Conservation (phyloP, 2,329 filamentous ascomycete genomes). For the Atkinsonella texensis region DNA sequence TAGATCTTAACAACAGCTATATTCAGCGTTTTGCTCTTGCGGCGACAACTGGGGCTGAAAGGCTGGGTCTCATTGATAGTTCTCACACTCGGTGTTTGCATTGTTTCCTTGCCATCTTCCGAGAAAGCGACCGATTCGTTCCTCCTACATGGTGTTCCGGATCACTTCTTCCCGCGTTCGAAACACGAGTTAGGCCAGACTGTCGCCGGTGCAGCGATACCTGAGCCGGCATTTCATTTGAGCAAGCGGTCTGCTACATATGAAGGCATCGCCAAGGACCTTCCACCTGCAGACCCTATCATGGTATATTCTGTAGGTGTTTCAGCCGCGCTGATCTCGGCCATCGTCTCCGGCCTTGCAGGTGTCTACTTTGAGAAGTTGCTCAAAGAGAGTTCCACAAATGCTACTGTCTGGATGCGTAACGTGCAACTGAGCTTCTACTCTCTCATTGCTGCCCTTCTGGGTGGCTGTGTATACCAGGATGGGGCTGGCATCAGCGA, state of each 20-base stretch:
- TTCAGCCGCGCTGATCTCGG: constrained; percentile 64
- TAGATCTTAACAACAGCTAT: constrained; percentile 78
- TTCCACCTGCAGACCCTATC: constrained; percentile 31
- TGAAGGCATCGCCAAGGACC: constrained; percentile 64
- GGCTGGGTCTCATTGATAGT: constrained; percentile 74
- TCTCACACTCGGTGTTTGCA: constrained; percentile 68
- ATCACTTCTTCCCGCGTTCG: constrained; percentile 65
- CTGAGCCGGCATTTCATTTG: constrained; percentile 14
- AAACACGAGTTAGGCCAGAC: constrained; percentile 61
- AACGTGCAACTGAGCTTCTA: constrained; percentile 94
- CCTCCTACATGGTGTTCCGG: constrained; percentile 49
- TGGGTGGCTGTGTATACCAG: constrained; percentile 75
- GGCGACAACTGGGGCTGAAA: constrained; percentile 54
- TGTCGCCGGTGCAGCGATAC: constrained; percentile 12
- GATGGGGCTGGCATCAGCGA: constrained; percentile 75
- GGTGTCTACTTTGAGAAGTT: constrained; percentile 87
- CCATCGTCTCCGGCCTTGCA: constrained; percentile 70
- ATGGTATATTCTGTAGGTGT: constrained; percentile 76
- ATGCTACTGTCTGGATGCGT: constrained; percentile 78
- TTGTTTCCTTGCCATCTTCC: constrained; percentile 67
- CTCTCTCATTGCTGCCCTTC: constrained; percentile 77
- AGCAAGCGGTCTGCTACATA: constrained; percentile 74
- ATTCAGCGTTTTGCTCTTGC: constrained; percentile 71
- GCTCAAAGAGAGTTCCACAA: constrained; percentile 67
- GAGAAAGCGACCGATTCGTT: constrained; percentile 42